Base-by-base conservation (phyloP, 2,329 filamentous ascomycete species). In the Diplodia scrobiculata region DNA sequence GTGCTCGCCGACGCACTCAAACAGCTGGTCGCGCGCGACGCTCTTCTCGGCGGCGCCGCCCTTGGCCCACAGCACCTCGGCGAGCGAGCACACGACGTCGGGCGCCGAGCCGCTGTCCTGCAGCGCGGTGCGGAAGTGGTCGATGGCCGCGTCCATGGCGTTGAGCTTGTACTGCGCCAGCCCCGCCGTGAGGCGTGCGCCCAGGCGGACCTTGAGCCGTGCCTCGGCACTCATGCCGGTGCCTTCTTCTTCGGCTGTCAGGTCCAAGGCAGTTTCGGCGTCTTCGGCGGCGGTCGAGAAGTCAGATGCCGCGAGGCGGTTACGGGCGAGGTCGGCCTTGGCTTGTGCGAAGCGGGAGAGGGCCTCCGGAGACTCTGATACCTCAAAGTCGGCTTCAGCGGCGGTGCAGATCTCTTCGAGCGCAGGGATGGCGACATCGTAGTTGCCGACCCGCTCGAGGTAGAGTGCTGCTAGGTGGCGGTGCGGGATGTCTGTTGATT, bases 1-100 rank as follows among this genome's bases (percentile, higher is more conserved):
- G 59, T 90, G 80, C 60, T 82, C 84, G 71, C 93, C 91, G 13
- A 97, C 88, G 41, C 90, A 88, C 14, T 88, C 88, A 72, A 97
- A 94, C 0, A 99, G 83, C 69, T 91, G 86, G 63, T 90, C 87
- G 3, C 92, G 86, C 17, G 94, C 93, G 68, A 90, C 87, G 59
- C 89, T 86, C 54, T 89, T 87, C 65, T 93, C 90, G 0, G 88
- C 84, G 6, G 89, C 86, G 0, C 88, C 87, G 9, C 91, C 92
- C 69, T 91, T 92, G 0, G 93, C 93, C 94, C 95, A 99, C 0
- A 98, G 84, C 0, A 98, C 91, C 77, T 98, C 92, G 0, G 93
- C 91, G 13, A 98, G 83, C 13, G 97, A 83, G 73, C 93, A 97
- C 0, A 92, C 88, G 0, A 94, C 89, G 73, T 97, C 92, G 0